Percentiles rank a stretch among this genome's conserved stretches.
Evolutionary conservation across 2,329 filamentous ascomycete genomes (phyloP).

Genomic region (Penicillium frequentans): DNA sequence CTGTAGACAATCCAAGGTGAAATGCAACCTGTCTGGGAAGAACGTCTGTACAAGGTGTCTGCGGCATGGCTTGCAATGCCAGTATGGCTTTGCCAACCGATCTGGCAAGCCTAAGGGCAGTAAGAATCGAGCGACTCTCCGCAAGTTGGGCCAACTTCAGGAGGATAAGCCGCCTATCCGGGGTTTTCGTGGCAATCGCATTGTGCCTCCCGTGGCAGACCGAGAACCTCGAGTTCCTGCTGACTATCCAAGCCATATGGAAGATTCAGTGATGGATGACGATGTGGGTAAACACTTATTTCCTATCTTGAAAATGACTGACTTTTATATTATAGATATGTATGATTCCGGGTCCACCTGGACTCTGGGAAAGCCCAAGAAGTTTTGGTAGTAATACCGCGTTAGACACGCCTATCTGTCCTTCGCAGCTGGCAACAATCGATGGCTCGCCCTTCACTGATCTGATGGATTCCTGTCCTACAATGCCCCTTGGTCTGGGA

Average conservation of each 20-base stretch:
- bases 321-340: constrained; percentile 11
- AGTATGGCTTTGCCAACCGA: constrained; percentile 40
- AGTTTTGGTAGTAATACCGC: constrained; percentile 19
- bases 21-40: constrained; percentile 39
- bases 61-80: constrained; percentile 38
- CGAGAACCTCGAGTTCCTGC: constrained; percentile 7
- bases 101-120: constrained; percentile 43
- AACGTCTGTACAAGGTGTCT: constrained; percentile 39
- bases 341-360: constrained; percentile 17
- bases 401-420: constrained; percentile 19
- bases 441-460: constrained; percentile 20
- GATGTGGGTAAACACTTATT: constrained; percentile 12
- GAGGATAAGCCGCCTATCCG: constrained; percentile 27
- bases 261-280: constrained; percentile 15
- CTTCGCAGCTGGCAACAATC: constrained; percentile 11
- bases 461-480: constrained; percentile 15
- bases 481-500: constrained; percentile 18
- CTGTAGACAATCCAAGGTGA: constrained; percentile 42
- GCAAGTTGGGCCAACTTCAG: constrained; percentile 37
- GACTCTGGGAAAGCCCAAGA: constrained; percentile 30
- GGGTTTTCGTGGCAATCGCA: constrained; percentile 16
- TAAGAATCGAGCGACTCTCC: constrained; percentile 39
- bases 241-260: constrained; percentile 7
- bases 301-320: not conserved
- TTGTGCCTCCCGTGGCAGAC: constrained; percentile 12